These are phyloP conservation scores for Cutaneotrichosporon dermatis DNA, from an alignment of 1,284 basidiomycete genomes.

Conservation along the genomic window DNA sequence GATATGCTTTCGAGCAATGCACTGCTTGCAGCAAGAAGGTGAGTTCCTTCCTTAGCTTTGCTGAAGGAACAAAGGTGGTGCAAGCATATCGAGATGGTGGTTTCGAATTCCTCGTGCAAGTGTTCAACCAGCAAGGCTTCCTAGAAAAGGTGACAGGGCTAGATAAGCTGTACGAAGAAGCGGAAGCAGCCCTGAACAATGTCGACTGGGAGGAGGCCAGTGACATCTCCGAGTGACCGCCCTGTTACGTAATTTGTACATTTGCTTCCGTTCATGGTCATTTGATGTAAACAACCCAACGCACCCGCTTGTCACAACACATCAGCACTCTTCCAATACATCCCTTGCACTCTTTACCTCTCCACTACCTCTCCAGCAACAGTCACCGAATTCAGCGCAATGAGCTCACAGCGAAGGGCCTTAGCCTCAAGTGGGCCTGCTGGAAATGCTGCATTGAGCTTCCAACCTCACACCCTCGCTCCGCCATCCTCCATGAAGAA, in stretches of 20 bases:
- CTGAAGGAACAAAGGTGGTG: conserved; percentile 57
- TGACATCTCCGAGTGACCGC: background rate
- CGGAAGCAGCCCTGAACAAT: conserved; percentile 38
- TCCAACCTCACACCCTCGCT: conserved; percentile 31
- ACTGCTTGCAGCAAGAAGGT: conserved; percentile 84
- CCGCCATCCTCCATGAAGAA: background rate
- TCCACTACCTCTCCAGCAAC: background rate
- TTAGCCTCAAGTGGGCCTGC: conserved; percentile 59
- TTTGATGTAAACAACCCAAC: conserved; percentile 8
- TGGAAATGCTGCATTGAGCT: conserved; percentile 48
- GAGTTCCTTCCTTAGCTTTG: conserved; percentile 28
- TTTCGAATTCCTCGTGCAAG: conserved; percentile 71
- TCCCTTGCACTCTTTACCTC: background rate
- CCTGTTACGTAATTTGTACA: background rate
- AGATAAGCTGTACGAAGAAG: conserved; percentile 74
- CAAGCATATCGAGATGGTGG: conserved; percentile 69
- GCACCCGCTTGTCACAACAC: no score
- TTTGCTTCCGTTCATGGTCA: background rate
- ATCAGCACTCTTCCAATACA: background rate
- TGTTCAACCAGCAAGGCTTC: conserved; percentile 78
- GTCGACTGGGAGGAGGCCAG: conserved; percentile 23
- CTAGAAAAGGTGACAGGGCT: conserved; percentile 80
- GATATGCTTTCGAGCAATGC: conserved; percentile 79
- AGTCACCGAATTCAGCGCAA: background rate
- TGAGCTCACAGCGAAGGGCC: conserved; percentile 37